These are phyloP conservation scores for Lathyrus aphaca DNA, from an alignment of 306 rosid genomes.

Conservation along the genomic window DNA sequence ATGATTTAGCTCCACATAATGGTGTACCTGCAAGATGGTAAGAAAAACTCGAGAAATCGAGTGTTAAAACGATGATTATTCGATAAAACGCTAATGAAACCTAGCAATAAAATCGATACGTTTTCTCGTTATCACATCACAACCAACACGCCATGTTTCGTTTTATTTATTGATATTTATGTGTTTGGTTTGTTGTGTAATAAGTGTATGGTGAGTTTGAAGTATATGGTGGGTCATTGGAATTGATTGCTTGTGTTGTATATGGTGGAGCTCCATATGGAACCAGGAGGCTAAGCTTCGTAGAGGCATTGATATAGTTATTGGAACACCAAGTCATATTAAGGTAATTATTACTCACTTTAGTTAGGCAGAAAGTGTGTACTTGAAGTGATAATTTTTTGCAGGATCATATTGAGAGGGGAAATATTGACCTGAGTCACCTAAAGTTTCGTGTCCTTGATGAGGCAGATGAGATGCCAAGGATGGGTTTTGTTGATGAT, in stretches of 20 bases:
- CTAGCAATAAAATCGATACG: no score
- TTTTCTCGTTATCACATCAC: no score
- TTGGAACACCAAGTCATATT: slow-evolving; percentile 94
- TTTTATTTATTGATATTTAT: no score
- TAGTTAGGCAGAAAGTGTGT: neutral
- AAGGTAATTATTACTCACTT: slow-evolving; percentile 56
- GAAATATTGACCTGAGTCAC: slow-evolving; percentile 64
- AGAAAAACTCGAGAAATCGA: no score
- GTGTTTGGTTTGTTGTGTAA: no score
- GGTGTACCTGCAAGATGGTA: no score
- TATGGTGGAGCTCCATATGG: slow-evolving; percentile 75
- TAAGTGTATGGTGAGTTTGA: no score
- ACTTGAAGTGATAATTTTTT: slow-evolving; percentile 13
- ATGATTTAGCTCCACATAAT: no score
- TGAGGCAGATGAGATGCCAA: slow-evolving; percentile 94
- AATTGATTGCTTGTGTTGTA: slow-evolving; percentile 67
- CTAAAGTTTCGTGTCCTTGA: slow-evolving; percentile 88
- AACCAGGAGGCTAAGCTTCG: slow-evolving; percentile 56
- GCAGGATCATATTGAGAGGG: slow-evolving; percentile 85
- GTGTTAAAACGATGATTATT: no score
- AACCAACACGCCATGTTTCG: no score
- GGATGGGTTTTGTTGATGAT: slow-evolving; percentile 87
- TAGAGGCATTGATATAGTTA: slow-evolving; percentile 81
- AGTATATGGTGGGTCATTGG: no score
- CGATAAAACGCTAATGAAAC: no score